Base-by-base conservation (phyloP, 2,329 filamentous ascomycete species). In the Bertia moriformis region DNA sequence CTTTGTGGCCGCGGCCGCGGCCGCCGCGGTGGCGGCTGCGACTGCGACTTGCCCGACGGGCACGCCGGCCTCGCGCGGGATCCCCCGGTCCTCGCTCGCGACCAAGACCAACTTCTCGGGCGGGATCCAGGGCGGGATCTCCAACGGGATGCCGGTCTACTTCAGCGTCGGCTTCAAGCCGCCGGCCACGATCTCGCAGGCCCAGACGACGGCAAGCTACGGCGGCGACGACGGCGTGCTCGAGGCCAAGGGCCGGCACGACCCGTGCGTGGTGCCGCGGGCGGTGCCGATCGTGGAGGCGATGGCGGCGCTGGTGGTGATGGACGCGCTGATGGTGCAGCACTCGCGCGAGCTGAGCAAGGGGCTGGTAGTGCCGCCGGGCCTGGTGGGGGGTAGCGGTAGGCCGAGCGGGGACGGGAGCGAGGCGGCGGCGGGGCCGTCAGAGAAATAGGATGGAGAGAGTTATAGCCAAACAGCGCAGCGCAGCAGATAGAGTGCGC, bases 151-250 rank as follows among this genome's bases (percentile, higher is more conserved):
- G 29, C 81, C 79, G 42, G 86, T 96, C 63, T 96, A 91, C 70
- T 96, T 96, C 73, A 78, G 83, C 38, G 79, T 94, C 4, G 88
- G 76, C n/a, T 96, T 96, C 75, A 96, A 96, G 70, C 84, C 89
- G 10, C 78, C 89, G 2, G 88, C 89, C 20, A 96, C 91, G 3
- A 96, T 96, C 53, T 81, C 84, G 35, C 82, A 89, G 61, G 81
- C 83, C 33, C 89, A 96, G 64, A 71, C 69, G 13, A 96, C 91
- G 1, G 78, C 79, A 5, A 81, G 73, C 7, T 96, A 93, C 59
- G 78, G 81, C 43, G 81, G 80, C 37, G 63, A 69, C 22, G 75
- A 83, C 46, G 91, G 91, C 38, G 63, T 83, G 3, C 66, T 96
- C 22, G 84, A 87, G 45, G 87, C 88, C 38, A 96, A 95, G 71